Evolutionary conservation across 768 basidiomycete genomes (phyloP).

Genomic region (Panaeolus cyanescens): DNA sequence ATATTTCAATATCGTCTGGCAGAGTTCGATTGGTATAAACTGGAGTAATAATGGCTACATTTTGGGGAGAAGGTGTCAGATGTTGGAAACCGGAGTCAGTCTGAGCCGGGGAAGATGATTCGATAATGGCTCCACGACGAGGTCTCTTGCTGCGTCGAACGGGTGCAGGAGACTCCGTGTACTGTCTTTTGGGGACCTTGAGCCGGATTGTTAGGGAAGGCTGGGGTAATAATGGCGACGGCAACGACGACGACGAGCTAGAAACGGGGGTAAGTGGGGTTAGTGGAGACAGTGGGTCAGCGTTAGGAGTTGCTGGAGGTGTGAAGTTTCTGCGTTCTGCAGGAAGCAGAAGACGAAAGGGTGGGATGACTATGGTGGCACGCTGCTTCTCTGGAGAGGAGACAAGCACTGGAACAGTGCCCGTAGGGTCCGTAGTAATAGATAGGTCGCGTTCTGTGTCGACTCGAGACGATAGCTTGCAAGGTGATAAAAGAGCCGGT

Average conservation of each 20-base stretch:
- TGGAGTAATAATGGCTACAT: background rate
- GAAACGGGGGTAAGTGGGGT: constrained; percentile 28
- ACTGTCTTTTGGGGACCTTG: constrained; percentile 16
- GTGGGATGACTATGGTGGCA: background rate
- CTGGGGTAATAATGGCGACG: constrained; percentile 3
- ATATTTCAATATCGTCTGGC: constrained; percentile 47
- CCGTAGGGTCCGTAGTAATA: background rate
- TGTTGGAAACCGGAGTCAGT: background rate
- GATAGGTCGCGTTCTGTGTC: background rate
- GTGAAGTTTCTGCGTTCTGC: background rate
- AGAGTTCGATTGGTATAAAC: constrained; percentile 48
- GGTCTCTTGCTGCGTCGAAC: constrained; percentile 22
- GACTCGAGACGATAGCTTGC: background rate
- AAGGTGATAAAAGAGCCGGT: background rate
- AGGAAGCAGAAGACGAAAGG: constrained; percentile 12
- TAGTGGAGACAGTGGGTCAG: constrained; percentile 24
- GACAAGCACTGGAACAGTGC: background rate
- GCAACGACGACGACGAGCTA: constrained; percentile 13
- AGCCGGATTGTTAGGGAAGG: constrained; percentile 18
- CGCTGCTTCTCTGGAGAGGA: background rate
- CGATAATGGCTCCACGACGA: constrained; percentile 12
- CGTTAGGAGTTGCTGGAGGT: constrained; percentile 5
- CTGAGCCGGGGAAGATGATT: constrained; percentile 11
- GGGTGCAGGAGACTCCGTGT: constrained; percentile 10
- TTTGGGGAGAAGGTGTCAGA: background rate